phyloP scores from a whole-genome alignment of 2,329 filamentous ascomycete genomes.

The Diatrype stigma region DNA sequence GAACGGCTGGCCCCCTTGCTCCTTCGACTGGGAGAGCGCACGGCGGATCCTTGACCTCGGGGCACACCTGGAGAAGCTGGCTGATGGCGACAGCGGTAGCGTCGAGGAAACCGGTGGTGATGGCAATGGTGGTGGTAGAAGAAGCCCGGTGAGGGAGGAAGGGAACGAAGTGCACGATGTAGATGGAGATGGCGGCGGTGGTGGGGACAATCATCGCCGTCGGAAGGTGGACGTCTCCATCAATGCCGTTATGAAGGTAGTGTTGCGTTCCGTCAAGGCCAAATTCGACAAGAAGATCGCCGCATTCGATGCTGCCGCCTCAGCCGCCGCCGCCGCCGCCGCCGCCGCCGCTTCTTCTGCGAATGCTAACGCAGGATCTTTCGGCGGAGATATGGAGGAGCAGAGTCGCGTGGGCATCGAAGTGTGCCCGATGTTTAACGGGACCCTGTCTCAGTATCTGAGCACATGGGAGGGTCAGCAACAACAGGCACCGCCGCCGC shows the following conservation, averaged over 20 bases:
- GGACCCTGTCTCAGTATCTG: conserved; percentile 42
- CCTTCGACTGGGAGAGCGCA: conserved; percentile 32
- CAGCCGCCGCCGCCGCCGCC: conserved; percentile 8
- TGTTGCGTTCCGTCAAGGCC: conserved; percentile 40
- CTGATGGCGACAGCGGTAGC: conserved; percentile 14
- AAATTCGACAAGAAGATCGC: conserved; percentile 42
- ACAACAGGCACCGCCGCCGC: too few species aligned
- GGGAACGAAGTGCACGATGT: not conserved
- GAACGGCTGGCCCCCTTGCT: too few species aligned
- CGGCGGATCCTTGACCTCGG: conserved; percentile 36
- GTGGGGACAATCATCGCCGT: not conserved
- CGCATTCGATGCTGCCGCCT: conserved; percentile 22
- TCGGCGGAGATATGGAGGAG: conserved; percentile 13
- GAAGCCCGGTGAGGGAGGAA: not conserved
- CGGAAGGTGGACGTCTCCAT: conserved; percentile 37
- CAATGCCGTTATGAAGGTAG: conserved; percentile 38
- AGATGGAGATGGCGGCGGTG: conserved; percentile 12
- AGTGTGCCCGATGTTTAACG: conserved; percentile 50
- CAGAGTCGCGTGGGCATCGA: not conserved
- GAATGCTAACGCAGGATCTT: conserved; percentile 7
- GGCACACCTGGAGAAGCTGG: conserved; percentile 34
- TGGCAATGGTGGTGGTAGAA: conserved; percentile 1
- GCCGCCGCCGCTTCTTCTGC: not conserved
- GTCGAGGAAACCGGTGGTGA: too few species aligned
- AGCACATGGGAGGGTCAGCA: conserved; percentile 40